A percentile compares a stretch with the other conserved stretches of the same genome.
These are phyloP conservation scores for Peronospora destructor DNA, from an alignment of 352 stramenopile species.

Conservation along the genomic window DNA sequence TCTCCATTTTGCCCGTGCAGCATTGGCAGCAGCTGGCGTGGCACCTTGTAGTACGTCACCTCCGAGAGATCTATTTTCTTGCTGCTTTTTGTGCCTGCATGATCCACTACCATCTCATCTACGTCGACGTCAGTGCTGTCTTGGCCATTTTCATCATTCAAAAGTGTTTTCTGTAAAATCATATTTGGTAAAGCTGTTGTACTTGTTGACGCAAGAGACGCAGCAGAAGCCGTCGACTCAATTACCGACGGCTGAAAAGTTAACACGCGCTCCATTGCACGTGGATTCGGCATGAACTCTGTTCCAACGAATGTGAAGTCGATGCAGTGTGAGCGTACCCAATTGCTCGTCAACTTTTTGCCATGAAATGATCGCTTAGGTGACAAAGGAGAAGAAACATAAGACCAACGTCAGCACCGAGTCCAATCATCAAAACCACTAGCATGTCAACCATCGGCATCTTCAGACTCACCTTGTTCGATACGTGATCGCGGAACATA, in stretches of 20 bases:
- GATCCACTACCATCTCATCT: conserved; percentile 44
- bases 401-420: not conserved
- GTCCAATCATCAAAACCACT: not conserved
- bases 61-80: conserved; percentile 73
- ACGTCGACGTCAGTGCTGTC: conserved; percentile 20
- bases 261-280: conserved; percentile 67
- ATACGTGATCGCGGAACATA: conserved; percentile 87
- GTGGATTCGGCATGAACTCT: conserved; percentile 87
- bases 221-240: conserved; percentile 3
- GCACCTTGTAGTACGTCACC: conserved; percentile 70
- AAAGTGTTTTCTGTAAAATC: conserved; percentile 15
- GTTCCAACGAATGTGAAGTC: conserved; percentile 86
- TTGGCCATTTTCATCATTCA: conserved; percentile 9
- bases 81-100: conserved; percentile 31
- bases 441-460: not conserved
- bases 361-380: conserved; percentile 64
- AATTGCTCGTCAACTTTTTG: conserved; percentile 42
- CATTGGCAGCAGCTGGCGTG: conserved; percentile 51
- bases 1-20: conserved; percentile 62
- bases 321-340: conserved; percentile 68
- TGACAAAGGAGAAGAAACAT: not conserved
- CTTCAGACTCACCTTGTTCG: conserved; percentile 42
- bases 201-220: not conserved
- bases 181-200: conserved; percentile 3
- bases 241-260: conserved; percentile 25